Evolutionary conservation across 1,284 basidiomycete species (phyloP).

Genomic region (Pascua sp.): DNA sequence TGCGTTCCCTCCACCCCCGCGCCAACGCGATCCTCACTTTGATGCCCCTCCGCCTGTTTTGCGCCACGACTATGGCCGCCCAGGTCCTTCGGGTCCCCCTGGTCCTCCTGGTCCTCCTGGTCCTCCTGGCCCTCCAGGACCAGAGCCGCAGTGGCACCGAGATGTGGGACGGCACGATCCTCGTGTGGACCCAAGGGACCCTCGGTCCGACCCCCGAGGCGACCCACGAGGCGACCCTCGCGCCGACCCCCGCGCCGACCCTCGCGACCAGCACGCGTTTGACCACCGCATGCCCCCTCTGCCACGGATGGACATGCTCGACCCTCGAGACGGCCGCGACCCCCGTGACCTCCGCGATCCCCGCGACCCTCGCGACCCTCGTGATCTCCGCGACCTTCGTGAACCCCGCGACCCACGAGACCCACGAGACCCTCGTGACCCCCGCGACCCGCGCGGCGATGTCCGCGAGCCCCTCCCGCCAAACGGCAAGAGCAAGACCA

Average conservation of each 20-base stretch:
- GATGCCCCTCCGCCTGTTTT: too few species aligned
- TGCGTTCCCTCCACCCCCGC: too few species aligned
- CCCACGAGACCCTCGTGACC: not conserved
- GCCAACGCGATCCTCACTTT: too few species aligned
- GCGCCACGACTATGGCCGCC: too few species aligned
- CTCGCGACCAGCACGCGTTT: not conserved
- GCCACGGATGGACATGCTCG: not conserved
- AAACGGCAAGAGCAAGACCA: not conserved
- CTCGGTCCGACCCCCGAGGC: not conserved
- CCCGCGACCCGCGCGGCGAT: too few species aligned
- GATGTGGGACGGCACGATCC: too few species aligned
- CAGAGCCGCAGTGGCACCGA: too few species aligned
- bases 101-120: too few species aligned
- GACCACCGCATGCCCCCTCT: too few species aligned
- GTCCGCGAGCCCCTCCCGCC: not conserved
- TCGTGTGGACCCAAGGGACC: too few species aligned
- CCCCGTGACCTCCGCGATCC: not conserved
- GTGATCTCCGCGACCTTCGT: slow-evolving; percentile 3
- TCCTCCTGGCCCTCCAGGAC: too few species aligned
- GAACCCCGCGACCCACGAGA: not conserved
- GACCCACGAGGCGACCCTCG: not conserved
- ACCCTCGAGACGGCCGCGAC: slow-evolving; percentile 1
- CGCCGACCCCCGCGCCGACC: not conserved
- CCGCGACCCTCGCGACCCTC: not conserved
- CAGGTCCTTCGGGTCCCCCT: too few species aligned